A percentile compares a stretch with the other conserved stretches of the same genome.
Conservation (phyloP, 176 grass and related monocot genomes). For the Thalia dealbata region DNA sequence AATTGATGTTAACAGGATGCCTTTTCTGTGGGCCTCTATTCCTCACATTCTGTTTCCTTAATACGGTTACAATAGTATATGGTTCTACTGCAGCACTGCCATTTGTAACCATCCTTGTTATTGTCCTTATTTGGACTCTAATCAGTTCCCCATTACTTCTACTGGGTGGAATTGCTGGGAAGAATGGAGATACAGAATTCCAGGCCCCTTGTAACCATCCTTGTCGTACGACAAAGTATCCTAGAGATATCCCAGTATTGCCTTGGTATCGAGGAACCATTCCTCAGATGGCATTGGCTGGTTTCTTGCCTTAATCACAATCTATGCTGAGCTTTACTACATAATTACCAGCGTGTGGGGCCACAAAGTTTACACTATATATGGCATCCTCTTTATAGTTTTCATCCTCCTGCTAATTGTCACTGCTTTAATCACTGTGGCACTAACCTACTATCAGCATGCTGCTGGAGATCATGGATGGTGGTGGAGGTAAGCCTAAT, state of each 20-base stretch:
- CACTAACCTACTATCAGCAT: constrained; percentile 10
- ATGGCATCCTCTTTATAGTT: constrained; percentile 13
- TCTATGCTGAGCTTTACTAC: constrained; percentile 8
- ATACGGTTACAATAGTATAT: constrained; percentile 9
- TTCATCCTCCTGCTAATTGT: constrained; percentile 13
- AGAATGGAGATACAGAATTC: constrained; percentile 6
- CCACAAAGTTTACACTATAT: constrained; percentile 13
- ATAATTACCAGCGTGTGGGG: constrained; percentile 14
- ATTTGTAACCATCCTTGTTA: constrained; percentile 15
- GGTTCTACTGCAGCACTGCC: constrained; percentile 16
- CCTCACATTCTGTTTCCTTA: constrained; percentile 15
- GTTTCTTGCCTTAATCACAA: constrained; percentile 6
- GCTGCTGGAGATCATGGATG: constrained; percentile 12
- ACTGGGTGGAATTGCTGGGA: constrained; percentile 14
- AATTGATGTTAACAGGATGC: constrained; percentile 12
- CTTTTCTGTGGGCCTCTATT: constrained; percentile 12
- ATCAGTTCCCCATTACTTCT: constrained; percentile 12
- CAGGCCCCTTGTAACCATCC: constrained; percentile 6
- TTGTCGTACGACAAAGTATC: constrained; percentile 12
- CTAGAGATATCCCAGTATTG: constrained; percentile 10
- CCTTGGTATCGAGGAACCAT: constrained; percentile 7
- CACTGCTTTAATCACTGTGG: constrained; percentile 12
- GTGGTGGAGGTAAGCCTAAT: constrained; percentile 15
- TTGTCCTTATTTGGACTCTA: constrained; percentile 11
- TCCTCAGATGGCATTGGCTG: constrained; percentile 13